phyloP scores from a whole-genome alignment of 352 stramenopile species.

The Thalassiosira hispida region DNA sequence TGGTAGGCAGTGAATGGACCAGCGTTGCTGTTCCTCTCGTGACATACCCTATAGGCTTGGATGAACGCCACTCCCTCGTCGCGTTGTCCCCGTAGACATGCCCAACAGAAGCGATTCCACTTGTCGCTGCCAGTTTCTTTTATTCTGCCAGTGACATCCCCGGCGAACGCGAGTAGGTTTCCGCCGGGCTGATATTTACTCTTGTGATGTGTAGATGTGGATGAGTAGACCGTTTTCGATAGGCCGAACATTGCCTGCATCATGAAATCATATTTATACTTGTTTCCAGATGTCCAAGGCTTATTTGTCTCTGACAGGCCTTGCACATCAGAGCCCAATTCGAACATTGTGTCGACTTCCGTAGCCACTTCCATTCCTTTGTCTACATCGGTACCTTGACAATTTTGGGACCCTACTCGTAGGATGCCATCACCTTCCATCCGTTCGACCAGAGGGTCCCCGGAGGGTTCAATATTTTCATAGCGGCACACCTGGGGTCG shows the following conservation, averaged over 20 bases:
- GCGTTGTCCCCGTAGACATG: neutral
- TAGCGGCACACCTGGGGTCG: no score
- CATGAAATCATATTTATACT: neutral
- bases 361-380: slow-evolving; percentile 14
- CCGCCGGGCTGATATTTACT: slow-evolving; percentile 11
- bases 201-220: neutral
- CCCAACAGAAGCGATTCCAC: slow-evolving; percentile 21
- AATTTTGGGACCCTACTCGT: no score
- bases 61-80: slow-evolving; percentile 25
- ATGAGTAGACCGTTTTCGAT: neutral
- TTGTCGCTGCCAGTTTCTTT: neutral
- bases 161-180: neutral
- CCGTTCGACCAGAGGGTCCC: no score
- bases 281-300: slow-evolving; percentile 13
- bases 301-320: slow-evolving; percentile 32
- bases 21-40: neutral
- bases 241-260: slow-evolving; percentile 4
- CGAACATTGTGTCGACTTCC: no score
- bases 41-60: slow-evolving; percentile 33
- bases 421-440: no score
- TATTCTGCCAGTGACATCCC: neutral
- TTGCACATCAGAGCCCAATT: slow-evolving; percentile 6
- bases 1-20: slow-evolving; percentile 21
- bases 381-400: neutral
- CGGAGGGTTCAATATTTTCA: no score